Conservation (phyloP, 768 basidiomycete species). For the Mycena vulgaris region DNA sequence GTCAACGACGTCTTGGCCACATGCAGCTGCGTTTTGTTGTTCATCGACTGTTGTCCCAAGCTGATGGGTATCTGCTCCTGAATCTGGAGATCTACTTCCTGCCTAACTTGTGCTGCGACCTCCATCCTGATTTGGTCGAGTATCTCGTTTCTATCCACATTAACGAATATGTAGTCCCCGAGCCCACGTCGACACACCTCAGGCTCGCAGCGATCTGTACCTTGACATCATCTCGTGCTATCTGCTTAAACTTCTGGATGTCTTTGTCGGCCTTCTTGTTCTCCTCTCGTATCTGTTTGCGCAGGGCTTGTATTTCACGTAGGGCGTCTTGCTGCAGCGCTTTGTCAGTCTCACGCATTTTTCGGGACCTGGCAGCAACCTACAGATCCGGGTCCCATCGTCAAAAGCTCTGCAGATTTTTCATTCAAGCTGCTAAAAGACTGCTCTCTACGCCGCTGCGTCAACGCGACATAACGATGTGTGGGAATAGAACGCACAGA, state of each 20-base stretch:
- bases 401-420: slow-evolving; percentile 46
- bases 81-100: slow-evolving; percentile 66
- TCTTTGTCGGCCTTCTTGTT: slow-evolving; percentile 46
- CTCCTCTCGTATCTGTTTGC: slow-evolving; percentile 47
- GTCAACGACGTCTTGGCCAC: slow-evolving; percentile 60
- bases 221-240: slow-evolving; percentile 44
- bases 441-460: slow-evolving; percentile 32
- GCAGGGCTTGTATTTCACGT: slow-evolving; percentile 39
- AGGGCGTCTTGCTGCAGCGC: slow-evolving; percentile 23
- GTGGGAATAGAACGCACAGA: slow-evolving; percentile 40
- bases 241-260: slow-evolving; percentile 33
- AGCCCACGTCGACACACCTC: slow-evolving; percentile 49
- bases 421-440: slow-evolving; percentile 50
- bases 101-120: slow-evolving; percentile 58
- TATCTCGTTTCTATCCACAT: slow-evolving; percentile 50
- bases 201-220: slow-evolving; percentile 44
- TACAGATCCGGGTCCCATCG: slow-evolving; percentile 49
- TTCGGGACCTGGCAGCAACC: slow-evolving; percentile 17
- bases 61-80: slow-evolving; percentile 63
- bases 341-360: neutral
- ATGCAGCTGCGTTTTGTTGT: slow-evolving; percentile 60
- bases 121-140: slow-evolving; percentile 57
- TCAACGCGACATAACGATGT: neutral
- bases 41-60: slow-evolving; percentile 59
- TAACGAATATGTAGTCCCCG: slow-evolving; percentile 42